Conservation (phyloP, 345 rosid species). For the Ailanthus altissimus region DNA sequence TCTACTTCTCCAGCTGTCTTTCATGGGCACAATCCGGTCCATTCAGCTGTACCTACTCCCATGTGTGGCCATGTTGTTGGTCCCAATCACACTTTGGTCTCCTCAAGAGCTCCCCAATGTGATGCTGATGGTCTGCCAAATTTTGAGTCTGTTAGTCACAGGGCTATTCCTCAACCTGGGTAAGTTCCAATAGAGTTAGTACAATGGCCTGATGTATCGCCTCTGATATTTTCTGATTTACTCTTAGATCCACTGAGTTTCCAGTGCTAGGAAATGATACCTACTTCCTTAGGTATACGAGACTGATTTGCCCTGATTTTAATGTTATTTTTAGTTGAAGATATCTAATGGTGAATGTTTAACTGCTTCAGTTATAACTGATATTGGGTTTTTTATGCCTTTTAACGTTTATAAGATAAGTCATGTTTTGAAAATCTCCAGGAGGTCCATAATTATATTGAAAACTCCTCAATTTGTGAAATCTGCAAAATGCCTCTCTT, state of each 20-base stretch:
- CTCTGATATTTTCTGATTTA: not conserved
- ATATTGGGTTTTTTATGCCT: not conserved
- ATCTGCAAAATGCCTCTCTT: not conserved
- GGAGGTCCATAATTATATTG: not conserved
- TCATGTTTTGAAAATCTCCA: not conserved
- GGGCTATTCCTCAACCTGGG: not conserved
- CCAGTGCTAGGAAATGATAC: not conserved
- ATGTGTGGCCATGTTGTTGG: not conserved
- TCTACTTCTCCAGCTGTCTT: not conserved
- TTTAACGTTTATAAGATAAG: not conserved
- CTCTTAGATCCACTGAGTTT: not conserved
- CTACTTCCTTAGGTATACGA: not conserved
- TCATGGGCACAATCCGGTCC: not conserved
- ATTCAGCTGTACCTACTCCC: not conserved
- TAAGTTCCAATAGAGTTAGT: conserved; percentile 12
- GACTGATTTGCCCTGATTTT: not conserved
- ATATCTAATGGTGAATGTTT: not conserved
- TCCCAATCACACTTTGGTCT: conserved; percentile 1
- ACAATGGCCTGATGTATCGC: not conserved
- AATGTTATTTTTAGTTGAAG: not conserved
- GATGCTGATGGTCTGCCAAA: not conserved
- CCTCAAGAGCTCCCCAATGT: not conserved
- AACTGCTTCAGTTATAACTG: not conserved
- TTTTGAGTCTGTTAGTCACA: not conserved
- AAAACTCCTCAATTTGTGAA: not conserved